Conservation (phyloP, 257 asterid species). For the Nicotiana paniculata region DNA sequence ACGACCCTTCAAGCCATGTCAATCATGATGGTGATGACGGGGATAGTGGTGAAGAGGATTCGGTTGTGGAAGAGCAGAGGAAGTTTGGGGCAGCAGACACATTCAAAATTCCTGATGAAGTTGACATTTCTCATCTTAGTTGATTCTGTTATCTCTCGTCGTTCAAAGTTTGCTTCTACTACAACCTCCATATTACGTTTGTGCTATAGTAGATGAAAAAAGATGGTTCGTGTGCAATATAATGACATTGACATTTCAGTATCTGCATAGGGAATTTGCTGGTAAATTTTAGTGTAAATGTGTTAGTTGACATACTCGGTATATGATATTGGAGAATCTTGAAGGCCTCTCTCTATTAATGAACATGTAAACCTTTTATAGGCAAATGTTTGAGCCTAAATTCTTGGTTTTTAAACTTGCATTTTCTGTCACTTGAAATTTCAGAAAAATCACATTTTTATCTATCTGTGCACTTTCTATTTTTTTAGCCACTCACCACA, state of each 20-base stretch:
- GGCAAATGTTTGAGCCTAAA: neutral
- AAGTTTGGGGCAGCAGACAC: conserved; percentile 90
- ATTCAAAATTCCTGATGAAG: conserved; percentile 73
- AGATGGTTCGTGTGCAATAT: neutral
- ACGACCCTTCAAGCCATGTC: conserved; percentile 45
- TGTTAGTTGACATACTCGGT: neutral
- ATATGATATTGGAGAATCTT: neutral
- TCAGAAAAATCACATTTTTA: neutral
- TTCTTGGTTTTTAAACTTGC: neutral
- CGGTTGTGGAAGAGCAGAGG: conserved; percentile 47
- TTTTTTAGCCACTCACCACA: too few relatives aligned
- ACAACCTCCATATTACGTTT: neutral
- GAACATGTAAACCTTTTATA: neutral
- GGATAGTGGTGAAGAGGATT: conserved; percentile 61
- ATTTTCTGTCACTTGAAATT: neutral
- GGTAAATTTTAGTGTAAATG: neutral
- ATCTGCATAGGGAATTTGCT: neutral
- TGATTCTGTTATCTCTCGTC: conserved; percentile 13
- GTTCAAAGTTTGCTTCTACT: neutral
- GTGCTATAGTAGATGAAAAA: neutral
- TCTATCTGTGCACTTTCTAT: neutral
- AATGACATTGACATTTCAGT: neutral
- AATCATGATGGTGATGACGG: conserved; percentile 29
- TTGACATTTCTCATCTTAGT: conserved; percentile 72
- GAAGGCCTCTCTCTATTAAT: neutral